Percentiles rank a stretch among this genome's conserved stretches.
Conservation (phyloP, 805 yeast species). For the Cyberlindnera suaveolens region DNA sequence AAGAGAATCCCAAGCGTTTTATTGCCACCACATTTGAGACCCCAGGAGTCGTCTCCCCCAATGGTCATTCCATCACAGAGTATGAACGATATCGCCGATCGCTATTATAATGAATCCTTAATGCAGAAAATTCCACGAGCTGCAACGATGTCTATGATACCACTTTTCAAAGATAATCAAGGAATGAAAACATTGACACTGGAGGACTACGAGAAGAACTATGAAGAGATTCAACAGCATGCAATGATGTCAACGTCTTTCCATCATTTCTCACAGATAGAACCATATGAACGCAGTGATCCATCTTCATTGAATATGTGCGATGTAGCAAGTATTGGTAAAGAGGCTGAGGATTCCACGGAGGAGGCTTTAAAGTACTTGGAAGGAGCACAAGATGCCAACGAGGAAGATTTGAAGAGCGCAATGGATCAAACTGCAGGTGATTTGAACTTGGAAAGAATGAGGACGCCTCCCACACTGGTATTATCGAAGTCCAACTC, state of each 20-base stretch:
- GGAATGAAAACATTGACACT: slow-evolving; percentile 18
- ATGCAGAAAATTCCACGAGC: slow-evolving; percentile 21
- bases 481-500: slow-evolving; percentile 12
- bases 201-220: slow-evolving; percentile 17
- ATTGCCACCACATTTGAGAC: slow-evolving; percentile 23
- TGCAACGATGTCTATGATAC: slow-evolving; percentile 11
- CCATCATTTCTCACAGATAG: background rate
- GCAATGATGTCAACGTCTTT: background rate
- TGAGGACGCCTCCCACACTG: slow-evolving; percentile 3
- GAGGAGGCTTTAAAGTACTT: slow-evolving; percentile 21
- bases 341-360: slow-evolving; percentile 13
- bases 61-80: slow-evolving; percentile 1
- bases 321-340: background rate
- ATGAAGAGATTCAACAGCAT: slow-evolving; percentile 8
- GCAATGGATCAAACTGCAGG: slow-evolving; percentile 18
- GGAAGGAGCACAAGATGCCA: slow-evolving; percentile 10
- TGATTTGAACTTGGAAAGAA: slow-evolving; percentile 12
- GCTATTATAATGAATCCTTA: slow-evolving; percentile 8
- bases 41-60: slow-evolving; percentile 6
- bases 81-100: slow-evolving; percentile 6
- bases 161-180: slow-evolving; percentile 6
- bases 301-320: background rate
- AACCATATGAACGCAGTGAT: too few relatives aligned
- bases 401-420: slow-evolving; percentile 7
- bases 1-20: slow-evolving; percentile 22